Evolutionary conservation across 176 grass and related monocot genomes (phyloP).

Genomic region (Musa itinerans): DNA sequence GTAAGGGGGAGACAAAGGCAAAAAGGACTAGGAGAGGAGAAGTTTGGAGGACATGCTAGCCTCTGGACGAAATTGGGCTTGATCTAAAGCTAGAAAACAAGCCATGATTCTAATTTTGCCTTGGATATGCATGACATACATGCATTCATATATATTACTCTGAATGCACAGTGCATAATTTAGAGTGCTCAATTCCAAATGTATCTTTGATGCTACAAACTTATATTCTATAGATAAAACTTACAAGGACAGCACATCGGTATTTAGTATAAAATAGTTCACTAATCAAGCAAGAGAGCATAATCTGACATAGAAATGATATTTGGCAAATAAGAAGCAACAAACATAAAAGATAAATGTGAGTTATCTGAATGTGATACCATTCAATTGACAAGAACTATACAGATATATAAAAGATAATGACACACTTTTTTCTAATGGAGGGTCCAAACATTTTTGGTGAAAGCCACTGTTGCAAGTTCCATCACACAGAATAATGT

Average conservation of each 20-base stretch:
- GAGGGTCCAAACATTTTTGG: slow-evolving; percentile 57
- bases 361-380: slow-evolving; percentile 1
- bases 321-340: background rate
- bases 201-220: background rate
- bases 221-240: background rate
- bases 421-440: slow-evolving; percentile 45
- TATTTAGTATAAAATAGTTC: background rate
- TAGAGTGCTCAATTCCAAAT: too few species aligned
- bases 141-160: too few species aligned
- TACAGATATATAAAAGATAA: slow-evolving; percentile 15
- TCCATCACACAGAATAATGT: slow-evolving; percentile 54
- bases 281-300: background rate
- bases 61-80: too few species aligned
- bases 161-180: too few species aligned
- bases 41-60: too few species aligned
- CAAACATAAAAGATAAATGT: background rate
- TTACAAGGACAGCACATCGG: background rate
- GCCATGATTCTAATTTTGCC: too few species aligned
- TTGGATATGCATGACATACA: too few species aligned
- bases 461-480: slow-evolving; percentile 67
- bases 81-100: too few species aligned
- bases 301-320: background rate
- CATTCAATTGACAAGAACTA: background rate
- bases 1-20: too few species aligned
- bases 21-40: too few species aligned